Evolutionary conservation across 2,329 filamentous ascomycete genomes (phyloP).

Genomic region (Incumbomyces lentus): DNA sequence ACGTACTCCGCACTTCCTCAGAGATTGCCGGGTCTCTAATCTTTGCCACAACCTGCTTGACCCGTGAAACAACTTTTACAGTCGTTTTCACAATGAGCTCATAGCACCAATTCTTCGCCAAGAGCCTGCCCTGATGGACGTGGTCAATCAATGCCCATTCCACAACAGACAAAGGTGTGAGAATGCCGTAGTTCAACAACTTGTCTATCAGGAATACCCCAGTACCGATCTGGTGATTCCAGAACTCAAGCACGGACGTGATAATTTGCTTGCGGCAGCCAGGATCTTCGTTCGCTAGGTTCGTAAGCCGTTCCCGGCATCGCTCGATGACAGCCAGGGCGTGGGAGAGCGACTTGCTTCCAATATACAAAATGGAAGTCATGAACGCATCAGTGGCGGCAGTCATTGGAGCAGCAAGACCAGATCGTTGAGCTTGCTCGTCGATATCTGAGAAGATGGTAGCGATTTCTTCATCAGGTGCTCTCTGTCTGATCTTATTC

Average conservation of each 20-base stretch:
- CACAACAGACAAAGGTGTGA: constrained; percentile 74
- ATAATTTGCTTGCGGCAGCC: constrained; percentile 79
- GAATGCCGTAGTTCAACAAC: constrained; percentile 90
- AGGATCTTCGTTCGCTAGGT: constrained; percentile 64
- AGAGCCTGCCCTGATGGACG: constrained; percentile 52
- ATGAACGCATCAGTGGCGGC: constrained; percentile 89
- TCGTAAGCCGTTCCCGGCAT: constrained; percentile 76
- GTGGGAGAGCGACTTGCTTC: constrained; percentile 91
- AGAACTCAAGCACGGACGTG: constrained; percentile 81
- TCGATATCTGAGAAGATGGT: constrained; percentile 71
- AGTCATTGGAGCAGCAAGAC: constrained; percentile 62
- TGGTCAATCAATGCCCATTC: constrained; percentile 75
- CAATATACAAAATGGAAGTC: constrained; percentile 84
- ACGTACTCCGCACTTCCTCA: constrained; percentile 44
- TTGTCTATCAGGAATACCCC: constrained; percentile 92
- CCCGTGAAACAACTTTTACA: constrained; percentile 76
- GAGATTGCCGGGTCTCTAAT: constrained; percentile 48
- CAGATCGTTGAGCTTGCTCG: constrained; percentile 58
- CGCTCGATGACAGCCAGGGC: constrained; percentile 92
- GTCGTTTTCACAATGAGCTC: constrained; percentile 86
- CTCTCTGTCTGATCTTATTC: constrained; percentile 70
- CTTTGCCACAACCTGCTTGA: constrained; percentile 65
- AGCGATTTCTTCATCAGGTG: constrained; percentile 76
- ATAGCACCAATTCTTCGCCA: constrained; percentile 68
- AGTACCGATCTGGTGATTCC: constrained; percentile 82